Conservation (phyloP, 129 eudicot genomes). For the Heracleum sosnowskyi region DNA sequence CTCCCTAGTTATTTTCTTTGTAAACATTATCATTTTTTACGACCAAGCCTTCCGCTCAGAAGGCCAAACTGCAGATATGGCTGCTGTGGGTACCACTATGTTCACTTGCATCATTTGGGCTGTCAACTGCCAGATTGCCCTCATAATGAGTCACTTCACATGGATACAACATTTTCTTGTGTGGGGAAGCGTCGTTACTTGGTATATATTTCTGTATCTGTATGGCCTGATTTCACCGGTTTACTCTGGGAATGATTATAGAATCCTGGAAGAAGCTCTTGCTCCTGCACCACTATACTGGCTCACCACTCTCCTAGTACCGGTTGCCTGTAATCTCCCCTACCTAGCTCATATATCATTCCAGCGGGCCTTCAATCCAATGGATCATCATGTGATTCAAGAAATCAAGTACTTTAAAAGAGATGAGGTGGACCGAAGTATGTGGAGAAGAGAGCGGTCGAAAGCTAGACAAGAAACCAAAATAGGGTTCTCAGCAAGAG, state of each 20-base stretch:
- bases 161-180: constrained; percentile 84
- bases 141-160: constrained; percentile 98
- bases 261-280: constrained; percentile 60
- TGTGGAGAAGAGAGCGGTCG: constrained; percentile 73
- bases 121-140: constrained; percentile 83
- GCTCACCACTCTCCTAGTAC: constrained; percentile 62
- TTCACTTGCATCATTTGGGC: constrained; percentile 84
- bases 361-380: constrained; percentile 75
- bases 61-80: constrained; percentile 94
- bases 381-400: constrained; percentile 96
- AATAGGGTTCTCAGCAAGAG: constrained; percentile 88
- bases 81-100: constrained; percentile 83
- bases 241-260: constrained; percentile 43
- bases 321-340: constrained; percentile 68
- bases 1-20: constrained; percentile 73
- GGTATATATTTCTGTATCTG: constrained; percentile 62
- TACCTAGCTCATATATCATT: constrained; percentile 79
- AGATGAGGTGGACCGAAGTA: constrained; percentile 61
- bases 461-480: constrained; percentile 79
- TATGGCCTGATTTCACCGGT: constrained; percentile 51
- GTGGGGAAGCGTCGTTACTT: constrained; percentile 55
- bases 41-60: constrained; percentile 71
- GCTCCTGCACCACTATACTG: constrained; percentile 77
- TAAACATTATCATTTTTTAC: constrained; percentile 70
- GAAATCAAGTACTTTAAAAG: constrained; percentile 81